Evolutionary conservation across 2,329 filamentous ascomycete genomes (phyloP).

Genomic region (Venturia aucupariae): DNA sequence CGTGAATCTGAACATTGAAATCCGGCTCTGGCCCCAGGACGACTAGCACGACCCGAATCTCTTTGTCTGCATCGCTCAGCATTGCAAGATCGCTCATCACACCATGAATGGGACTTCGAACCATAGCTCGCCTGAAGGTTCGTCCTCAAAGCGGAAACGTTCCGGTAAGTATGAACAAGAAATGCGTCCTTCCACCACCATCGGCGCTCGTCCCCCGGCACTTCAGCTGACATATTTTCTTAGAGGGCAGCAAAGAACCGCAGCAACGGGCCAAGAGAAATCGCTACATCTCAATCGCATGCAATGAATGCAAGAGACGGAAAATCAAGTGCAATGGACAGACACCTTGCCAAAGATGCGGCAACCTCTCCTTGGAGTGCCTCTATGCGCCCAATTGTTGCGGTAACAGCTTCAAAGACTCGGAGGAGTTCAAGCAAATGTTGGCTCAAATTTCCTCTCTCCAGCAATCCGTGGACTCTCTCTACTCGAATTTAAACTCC

Average conservation of each 20-base stretch:
- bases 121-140: conserved; percentile 1
- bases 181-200: not conserved
- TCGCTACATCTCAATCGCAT: conserved; percentile 59
- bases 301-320: conserved; percentile 56
- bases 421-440: conserved; percentile 83
- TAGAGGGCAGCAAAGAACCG: conserved; percentile 20
- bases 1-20: not conserved
- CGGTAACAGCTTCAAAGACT: conserved; percentile 75
- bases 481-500: conserved; percentile 62
- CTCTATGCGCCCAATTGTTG: conserved; percentile 60
- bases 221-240: not conserved
- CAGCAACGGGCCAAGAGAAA: conserved; percentile 53
- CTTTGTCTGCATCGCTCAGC: not conserved
- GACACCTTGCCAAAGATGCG: conserved; percentile 55
- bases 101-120: conserved; percentile 4
- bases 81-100: not conserved
- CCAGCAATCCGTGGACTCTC: conserved; percentile 73
- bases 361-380: conserved; percentile 54
- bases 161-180: conserved; percentile 5
- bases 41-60: not conserved
- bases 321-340: conserved; percentile 63
- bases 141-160: conserved; percentile 4
- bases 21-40: not conserved
- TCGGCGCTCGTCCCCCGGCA: not conserved
- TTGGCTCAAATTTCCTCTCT: conserved; percentile 61